These are phyloP conservation scores for Bacterosira constricta DNA, from an alignment of 108 stramenopile genomes.

Conservation along the genomic window DNA sequence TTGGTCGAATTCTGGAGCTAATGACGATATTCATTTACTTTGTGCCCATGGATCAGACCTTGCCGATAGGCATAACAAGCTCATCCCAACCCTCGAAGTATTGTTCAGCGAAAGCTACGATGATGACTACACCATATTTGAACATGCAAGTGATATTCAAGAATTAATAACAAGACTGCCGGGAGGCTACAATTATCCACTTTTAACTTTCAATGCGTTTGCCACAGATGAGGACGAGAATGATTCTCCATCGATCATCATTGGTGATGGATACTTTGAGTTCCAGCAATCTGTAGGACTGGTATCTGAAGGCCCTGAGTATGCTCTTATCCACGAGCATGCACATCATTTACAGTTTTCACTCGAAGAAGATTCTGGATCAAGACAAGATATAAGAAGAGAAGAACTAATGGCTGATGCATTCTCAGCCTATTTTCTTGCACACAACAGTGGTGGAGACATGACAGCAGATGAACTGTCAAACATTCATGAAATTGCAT, in stretches of 20 bases:
- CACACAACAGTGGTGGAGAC: slow-evolving; percentile 30
- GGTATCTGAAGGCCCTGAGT: slow-evolving; percentile 31
- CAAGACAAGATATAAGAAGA: slow-evolving; percentile 9
- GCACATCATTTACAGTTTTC: slow-evolving; percentile 33
- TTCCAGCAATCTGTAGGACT: slow-evolving; percentile 21
- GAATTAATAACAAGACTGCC: slow-evolving; percentile 33
- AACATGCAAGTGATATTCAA: slow-evolving; percentile 47
- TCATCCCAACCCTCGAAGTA: slow-evolving; percentile 37
- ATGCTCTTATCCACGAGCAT: slow-evolving; percentile 34
- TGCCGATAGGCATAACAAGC: slow-evolving; percentile 35
- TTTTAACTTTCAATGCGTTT: slow-evolving; percentile 51
- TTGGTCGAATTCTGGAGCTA: slow-evolving; percentile 31
- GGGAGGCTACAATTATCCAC: slow-evolving; percentile 35
- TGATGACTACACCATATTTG: slow-evolving; percentile 24
- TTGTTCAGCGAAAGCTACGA: slow-evolving; percentile 26
- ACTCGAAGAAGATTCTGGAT: slow-evolving; percentile 2
- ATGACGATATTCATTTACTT: slow-evolving; percentile 23
- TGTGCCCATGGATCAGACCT: slow-evolving; percentile 39
- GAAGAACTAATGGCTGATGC: slow-evolving; percentile 47
- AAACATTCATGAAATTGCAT: slow-evolving; percentile 32
- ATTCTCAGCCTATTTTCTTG: slow-evolving; percentile 49
- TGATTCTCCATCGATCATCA: slow-evolving; percentile 29
- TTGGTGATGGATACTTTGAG: slow-evolving; percentile 45
- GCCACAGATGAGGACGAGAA: slow-evolving; percentile 39
- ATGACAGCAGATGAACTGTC: slow-evolving; percentile 37